Conservation (phyloP, 2,329 filamentous ascomycete species). For the Apiospora sp. region DNA sequence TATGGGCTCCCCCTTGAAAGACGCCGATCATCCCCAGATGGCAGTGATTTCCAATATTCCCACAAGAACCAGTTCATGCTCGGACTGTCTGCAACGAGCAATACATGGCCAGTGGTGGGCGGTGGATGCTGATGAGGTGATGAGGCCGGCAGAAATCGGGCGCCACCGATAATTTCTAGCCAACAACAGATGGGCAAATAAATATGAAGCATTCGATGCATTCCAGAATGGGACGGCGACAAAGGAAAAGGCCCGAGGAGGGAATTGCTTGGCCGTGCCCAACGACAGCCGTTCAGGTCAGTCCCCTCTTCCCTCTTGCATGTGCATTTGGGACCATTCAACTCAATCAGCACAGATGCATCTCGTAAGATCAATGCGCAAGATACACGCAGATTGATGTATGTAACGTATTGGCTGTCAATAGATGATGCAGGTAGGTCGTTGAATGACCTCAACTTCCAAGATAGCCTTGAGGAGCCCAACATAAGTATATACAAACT, state of each 20-base stretch:
- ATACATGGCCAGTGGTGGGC: neutral
- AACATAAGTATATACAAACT: neutral
- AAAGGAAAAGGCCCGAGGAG: neutral
- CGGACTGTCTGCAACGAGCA: neutral
- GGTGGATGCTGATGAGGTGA: conserved; percentile 5
- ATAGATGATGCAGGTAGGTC: neutral
- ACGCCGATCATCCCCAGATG: neutral
- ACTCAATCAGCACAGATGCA: neutral
- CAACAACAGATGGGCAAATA: conserved; percentile 13
- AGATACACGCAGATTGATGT: neutral
- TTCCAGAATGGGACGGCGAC: conserved; percentile 13
- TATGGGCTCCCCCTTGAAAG: neutral
- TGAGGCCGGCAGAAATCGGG: conserved; percentile 18
- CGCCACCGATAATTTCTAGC: conserved; percentile 3
- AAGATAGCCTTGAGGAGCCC: neutral
- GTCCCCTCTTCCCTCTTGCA: neutral
- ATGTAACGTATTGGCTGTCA: neutral
- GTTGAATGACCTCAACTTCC: neutral
- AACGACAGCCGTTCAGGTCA: neutral
- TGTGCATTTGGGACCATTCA: neutral
- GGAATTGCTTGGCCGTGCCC: conserved; percentile 10
- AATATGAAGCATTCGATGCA: neutral
- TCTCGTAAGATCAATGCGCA: neutral
- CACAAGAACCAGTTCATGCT: conserved; percentile 5
- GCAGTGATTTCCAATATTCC: neutral